Evolutionary conservation across 2,329 filamentous ascomycete species (phyloP), one percentile per base, ranked within the genome.

Genomic region (Aureobasidium sp.): DNA sequence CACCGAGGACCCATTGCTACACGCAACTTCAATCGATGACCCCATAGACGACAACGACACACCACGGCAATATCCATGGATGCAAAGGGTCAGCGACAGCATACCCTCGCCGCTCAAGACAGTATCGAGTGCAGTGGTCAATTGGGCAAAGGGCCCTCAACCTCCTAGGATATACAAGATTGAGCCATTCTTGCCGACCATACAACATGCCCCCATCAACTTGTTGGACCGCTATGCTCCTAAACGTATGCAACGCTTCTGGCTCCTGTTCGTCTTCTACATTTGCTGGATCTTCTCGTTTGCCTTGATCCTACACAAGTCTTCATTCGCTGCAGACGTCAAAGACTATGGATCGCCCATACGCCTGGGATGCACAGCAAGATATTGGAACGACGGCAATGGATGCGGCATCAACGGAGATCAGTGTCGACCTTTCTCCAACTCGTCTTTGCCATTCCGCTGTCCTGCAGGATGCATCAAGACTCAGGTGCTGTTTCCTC

Each of bases 341-440:
- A 81, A 81, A 15, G 85, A 82, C 52, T 89, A 87, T 77, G 89
- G 88, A 17, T 78, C 76, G 49, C 88, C 89, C 0, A 78, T 81
- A 60, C 79, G 81, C 59, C 83, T 93, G 47, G 78, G 83, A 33
- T 94, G 90, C 72, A 83, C 82, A 14, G 80, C 82, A 60, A 82
- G 85, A 15, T 90, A 89, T 70, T 94, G 89, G 88, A 73, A 70
- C 45, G 77, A 84, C 40, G 86, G 85, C 37, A 92, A 91, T 69
- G 77, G 76, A 14, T 94, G 90, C 71, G 89, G 89, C 0, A 69
- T 93, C 15, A 85, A 93, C 66, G 90, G 90, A 7, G 84, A 85
- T 64, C 78, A 84, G 57, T 94, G 90, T 69, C 83, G 89, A 9
- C 90, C 90, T 0, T 94, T 94, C 69, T 82, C 81, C 62, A 86